phyloP scores from a whole-genome alignment of 2,329 filamentous ascomycete genomes.

The Coniochaeta prunicola region DNA sequence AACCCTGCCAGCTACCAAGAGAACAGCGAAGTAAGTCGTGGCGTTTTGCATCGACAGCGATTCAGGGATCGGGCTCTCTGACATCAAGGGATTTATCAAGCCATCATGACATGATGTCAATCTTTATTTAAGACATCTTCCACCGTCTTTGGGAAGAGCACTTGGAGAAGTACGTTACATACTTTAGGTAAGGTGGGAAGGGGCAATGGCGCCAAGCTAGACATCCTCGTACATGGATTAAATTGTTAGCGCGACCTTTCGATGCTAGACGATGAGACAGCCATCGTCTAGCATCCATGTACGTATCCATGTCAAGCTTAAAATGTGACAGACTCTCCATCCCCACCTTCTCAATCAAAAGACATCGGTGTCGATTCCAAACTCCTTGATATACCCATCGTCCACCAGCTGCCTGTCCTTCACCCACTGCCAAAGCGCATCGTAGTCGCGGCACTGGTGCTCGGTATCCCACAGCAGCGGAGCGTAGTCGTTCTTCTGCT shows the following conservation, averaged over 20 bases:
- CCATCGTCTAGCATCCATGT: too few species aligned
- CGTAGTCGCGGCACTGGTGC: constrained; percentile 5
- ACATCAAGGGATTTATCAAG: neutral
- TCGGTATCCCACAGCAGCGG: constrained; percentile 2
- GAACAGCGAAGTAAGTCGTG: too few species aligned
- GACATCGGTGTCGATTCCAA: neutral
- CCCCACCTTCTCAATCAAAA: too few species aligned
- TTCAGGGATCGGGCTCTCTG: neutral
- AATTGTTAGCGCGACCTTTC: neutral
- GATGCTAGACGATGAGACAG: neutral
- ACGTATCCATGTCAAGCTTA: too few species aligned
- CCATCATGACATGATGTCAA: neutral
- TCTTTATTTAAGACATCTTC: neutral
- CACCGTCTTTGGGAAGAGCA: neutral
- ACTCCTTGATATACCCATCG: constrained; percentile 1
- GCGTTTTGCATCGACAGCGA: neutral
- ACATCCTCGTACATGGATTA: neutral
- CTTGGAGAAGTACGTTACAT: neutral
- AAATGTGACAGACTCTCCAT: too few species aligned
- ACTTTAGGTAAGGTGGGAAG: neutral
- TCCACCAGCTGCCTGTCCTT: constrained; percentile 3
- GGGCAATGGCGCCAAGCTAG: neutral
- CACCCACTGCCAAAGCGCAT: constrained; percentile 2
- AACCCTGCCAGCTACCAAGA: too few species aligned
- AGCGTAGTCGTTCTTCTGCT: neutral